These are phyloP conservation scores for Urochloa ruziziensis DNA, from an alignment of 176 grass and related monocot genomes.

Conservation along the genomic window DNA sequence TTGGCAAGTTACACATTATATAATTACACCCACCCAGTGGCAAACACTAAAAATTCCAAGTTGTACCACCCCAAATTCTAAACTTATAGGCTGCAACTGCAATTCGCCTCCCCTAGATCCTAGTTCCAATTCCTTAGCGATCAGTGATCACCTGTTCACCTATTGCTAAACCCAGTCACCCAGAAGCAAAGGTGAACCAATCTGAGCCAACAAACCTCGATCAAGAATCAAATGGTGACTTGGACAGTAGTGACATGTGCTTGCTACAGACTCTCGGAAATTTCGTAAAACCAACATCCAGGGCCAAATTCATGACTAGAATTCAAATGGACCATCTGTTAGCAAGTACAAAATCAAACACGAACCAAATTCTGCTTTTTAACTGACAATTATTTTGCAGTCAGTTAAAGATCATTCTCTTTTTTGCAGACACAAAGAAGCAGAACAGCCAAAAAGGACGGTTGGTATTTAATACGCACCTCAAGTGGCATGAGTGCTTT, in stretches of 20 bases:
- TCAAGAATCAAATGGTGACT: slow-evolving; percentile 26
- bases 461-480: slow-evolving; percentile 49
- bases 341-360: neutral
- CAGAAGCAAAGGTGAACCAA: slow-evolving; percentile 30
- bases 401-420: slow-evolving; percentile 3
- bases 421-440: neutral
- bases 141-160: slow-evolving; percentile 7
- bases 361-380: neutral
- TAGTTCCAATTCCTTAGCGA: slow-evolving; percentile 24
- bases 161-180: slow-evolving; percentile 13
- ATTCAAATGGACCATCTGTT: neutral
- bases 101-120: slow-evolving; percentile 11
- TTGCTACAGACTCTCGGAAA: neutral
- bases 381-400: slow-evolving; percentile 5
- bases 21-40: slow-evolving; percentile 29
- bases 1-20: slow-evolving; percentile 30
- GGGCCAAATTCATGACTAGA: neutral
- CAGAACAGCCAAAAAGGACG: slow-evolving; percentile 1
- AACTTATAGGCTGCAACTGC: neutral
- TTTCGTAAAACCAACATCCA: neutral
- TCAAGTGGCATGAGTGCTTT: slow-evolving; percentile 89
- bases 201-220: slow-evolving; percentile 4
- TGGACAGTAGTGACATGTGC: no score
- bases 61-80: slow-evolving; percentile 27
- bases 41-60: slow-evolving; percentile 34